Base-by-base conservation (phyloP, 257 asterid genomes). In the Lantana camara region DNA sequence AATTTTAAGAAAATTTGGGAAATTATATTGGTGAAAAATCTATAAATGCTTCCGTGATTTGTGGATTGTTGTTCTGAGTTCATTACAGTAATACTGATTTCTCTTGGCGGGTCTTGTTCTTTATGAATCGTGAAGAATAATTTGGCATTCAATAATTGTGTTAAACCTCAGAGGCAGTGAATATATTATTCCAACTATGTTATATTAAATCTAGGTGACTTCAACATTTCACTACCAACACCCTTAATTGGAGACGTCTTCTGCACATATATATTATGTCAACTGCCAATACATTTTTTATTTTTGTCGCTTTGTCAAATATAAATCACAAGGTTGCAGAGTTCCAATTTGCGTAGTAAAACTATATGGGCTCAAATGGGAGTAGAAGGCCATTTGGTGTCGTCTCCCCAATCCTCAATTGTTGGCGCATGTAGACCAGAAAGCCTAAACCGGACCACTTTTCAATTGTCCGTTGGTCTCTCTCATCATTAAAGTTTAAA, bases 41-140 rank as follows among this genome's bases (percentile, higher is more conserved):
- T 55, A 29, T 69, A 21, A 41, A 44, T 52, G 56, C 24, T 48
- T 27, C 50, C 78, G 55, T 67, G 78, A 53, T 61, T 67, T 55
- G 46, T 67, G 78, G 67, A 48, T 61, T 57, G 29, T 9, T 57
- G 67, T 58, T 67, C 57, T 46, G 5, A 9, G 7, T 42, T 23
- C 20, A 38, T 60, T 27, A n/a, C n/a, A n/a, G n/a, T n/a, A 34
- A 13, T 46, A 56, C 20, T 30, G 35, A 7, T 30, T 30, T 30
- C 9, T 35, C 7, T 35, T 35, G 40, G 40, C 35, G 3, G 35
- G 35, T 30, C 35, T 2, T 30, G 7, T 30, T 30, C 7, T 30
- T 30, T 30, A 30, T 30, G n/a, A n/a, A n/a, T n/a, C n/a, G n/a
- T n/a, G n/a, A n/a, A n/a, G n/a, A n/a, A n/a, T n/a, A n/a, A n/a